Evolutionary conservation across 192 early-diverging fungal species (phyloP).

Genomic region (Ambispora gerdemannii): DNA sequence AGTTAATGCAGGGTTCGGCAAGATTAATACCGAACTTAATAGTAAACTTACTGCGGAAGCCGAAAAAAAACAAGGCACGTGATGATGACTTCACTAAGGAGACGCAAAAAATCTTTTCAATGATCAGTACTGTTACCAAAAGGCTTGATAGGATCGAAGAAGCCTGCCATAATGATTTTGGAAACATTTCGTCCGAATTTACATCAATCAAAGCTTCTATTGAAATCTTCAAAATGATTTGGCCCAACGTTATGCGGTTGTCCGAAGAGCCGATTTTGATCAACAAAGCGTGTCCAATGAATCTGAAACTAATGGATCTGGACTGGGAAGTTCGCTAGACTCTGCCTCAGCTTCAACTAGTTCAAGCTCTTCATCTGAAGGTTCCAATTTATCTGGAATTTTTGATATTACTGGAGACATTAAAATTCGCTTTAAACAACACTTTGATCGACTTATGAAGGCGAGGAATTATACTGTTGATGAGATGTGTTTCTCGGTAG

Average conservation of each 20-base stretch:
- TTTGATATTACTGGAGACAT: slow-evolving; percentile 16
- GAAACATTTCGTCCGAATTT: too few species aligned
- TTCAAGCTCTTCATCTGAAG: slow-evolving; percentile 13
- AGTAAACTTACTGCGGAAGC: slow-evolving; percentile 13
- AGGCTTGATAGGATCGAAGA: neutral
- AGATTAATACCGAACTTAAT: slow-evolving; percentile 9
- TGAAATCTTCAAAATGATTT: neutral
- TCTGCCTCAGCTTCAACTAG: slow-evolving; percentile 10
- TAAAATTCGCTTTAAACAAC: slow-evolving; percentile 12
- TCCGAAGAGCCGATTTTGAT: slow-evolving; percentile 6
- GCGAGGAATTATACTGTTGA: slow-evolving; percentile 16
- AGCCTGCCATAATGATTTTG: slow-evolving; percentile 22
- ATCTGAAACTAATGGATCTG: neutral
- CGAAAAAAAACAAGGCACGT: slow-evolving; percentile 6
- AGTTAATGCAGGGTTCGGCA: slow-evolving; percentile 8
- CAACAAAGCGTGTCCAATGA: slow-evolving; percentile 9
- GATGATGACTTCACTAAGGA: slow-evolving; percentile 2
- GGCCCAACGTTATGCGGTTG: neutral
- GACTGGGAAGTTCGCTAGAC: neutral
- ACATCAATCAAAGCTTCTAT: neutral
- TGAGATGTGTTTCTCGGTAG: slow-evolving; percentile 10
- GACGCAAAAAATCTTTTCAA: slow-evolving; percentile 9
- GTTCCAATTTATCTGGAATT: slow-evolving; percentile 14
- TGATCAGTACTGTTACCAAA: too few species aligned
- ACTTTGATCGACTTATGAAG: too few species aligned